phyloP scores from a whole-genome alignment of 768 basidiomycete genomes.

The Termitomyces sp. region DNA sequence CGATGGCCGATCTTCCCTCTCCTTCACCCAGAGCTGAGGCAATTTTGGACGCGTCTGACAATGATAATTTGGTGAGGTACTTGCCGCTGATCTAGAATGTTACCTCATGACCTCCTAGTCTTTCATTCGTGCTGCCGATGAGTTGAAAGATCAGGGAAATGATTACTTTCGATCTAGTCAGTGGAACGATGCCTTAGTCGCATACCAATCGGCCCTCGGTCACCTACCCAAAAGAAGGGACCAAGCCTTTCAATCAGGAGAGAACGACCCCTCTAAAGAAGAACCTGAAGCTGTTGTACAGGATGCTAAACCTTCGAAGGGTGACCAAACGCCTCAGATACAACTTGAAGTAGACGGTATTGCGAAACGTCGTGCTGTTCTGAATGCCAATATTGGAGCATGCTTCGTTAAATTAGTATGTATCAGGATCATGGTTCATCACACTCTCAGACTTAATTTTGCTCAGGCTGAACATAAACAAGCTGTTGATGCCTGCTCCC shows the following conservation, averaged over 20 bases:
- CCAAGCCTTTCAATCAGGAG: conserved; percentile 6
- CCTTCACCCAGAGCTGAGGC: conserved; percentile 2
- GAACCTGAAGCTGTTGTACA: conserved; percentile 13
- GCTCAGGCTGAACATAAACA: conserved; percentile 72
- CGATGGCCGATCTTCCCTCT: conserved; percentile 14
- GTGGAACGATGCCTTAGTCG: conserved; percentile 68
- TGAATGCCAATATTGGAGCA: conserved; percentile 88
- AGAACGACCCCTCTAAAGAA: conserved; percentile 12
- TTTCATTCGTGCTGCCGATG: conserved; percentile 47
- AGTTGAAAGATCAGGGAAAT: conserved; percentile 75
- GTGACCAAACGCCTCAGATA: conserved; percentile 5
- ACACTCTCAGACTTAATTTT: conserved; percentile 4
- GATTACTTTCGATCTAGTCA: conserved; percentile 57
- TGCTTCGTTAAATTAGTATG: conserved; percentile 78
- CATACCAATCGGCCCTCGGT: conserved; percentile 68
- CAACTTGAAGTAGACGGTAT: conserved; percentile 35
- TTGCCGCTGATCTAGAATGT: not conserved
- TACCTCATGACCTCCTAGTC: conserved; percentile 27
- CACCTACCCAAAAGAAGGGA: conserved; percentile 39
- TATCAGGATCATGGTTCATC: not conserved
- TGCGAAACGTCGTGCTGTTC: conserved; percentile 59
- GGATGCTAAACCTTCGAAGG: conserved; percentile 18
- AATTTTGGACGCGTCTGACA: not conserved
- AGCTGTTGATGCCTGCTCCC: conserved; percentile 75
- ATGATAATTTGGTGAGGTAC: conserved; percentile 6